Evolutionary conservation across 148 eudicot genomes (phyloP).

Genomic region (Spergularia marina): DNA sequence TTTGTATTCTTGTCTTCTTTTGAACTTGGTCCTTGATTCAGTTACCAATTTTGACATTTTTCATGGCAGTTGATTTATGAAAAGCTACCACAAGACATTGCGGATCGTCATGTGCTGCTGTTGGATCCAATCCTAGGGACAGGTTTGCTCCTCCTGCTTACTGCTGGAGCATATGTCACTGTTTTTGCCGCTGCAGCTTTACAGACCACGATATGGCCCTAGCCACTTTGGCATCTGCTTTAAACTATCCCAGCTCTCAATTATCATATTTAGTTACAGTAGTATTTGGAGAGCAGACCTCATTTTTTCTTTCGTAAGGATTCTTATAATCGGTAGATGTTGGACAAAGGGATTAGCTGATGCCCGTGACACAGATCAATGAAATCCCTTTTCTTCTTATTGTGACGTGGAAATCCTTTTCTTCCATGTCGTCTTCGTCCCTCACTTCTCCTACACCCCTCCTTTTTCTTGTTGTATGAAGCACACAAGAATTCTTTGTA

Average conservation of each 20-base stretch:
- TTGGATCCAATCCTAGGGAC: conserved; percentile 96
- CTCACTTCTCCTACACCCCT: background rate
- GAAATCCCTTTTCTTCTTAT: too few relatives aligned
- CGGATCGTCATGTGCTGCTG: conserved; percentile 83
- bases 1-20: background rate
- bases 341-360: background rate
- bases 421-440: background rate
- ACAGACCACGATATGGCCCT: too few relatives aligned
- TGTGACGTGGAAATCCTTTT: background rate
- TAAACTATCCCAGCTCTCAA: too few relatives aligned
- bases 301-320: background rate
- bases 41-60: background rate
- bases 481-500: background rate
- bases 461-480: background rate
- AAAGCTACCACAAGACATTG: conserved; percentile 83
- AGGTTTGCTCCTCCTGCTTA: conserved; percentile 46
- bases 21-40: background rate
- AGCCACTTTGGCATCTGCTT: background rate
- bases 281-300: background rate
- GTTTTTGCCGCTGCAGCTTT: background rate
- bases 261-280: background rate
- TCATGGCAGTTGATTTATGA: conserved; percentile 79
- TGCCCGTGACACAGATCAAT: background rate
- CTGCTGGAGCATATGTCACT: background rate
- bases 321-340: background rate